phyloP scores from a whole-genome alignment of 352 stramenopile species.

The Pythium folliculosum region DNA sequence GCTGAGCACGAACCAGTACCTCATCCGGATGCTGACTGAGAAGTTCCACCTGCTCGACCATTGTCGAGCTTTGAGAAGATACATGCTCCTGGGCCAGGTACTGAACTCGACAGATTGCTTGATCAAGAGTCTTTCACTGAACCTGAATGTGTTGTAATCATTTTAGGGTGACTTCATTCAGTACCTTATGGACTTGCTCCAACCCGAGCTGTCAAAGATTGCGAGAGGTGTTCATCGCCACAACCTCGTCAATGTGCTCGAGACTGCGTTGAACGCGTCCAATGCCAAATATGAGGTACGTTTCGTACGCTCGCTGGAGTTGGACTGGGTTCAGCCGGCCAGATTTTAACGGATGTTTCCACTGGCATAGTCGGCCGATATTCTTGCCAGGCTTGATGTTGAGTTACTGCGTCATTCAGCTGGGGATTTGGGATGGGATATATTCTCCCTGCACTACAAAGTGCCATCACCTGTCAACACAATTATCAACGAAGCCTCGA shows the following conservation, averaged over 20 bases:
- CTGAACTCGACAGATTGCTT: neutral
- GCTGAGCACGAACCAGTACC: slow-evolving; percentile 82
- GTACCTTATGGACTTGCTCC: slow-evolving; percentile 94
- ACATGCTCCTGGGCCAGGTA: slow-evolving; percentile 97
- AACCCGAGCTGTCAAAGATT: slow-evolving; percentile 89
- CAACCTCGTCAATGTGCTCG: slow-evolving; percentile 93
- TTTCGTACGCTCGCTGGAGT: neutral
- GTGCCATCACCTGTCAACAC: slow-evolving; percentile 85
- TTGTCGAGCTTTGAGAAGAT: slow-evolving; percentile 96
- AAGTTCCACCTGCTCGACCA: slow-evolving; percentile 95
- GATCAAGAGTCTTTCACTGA: neutral
- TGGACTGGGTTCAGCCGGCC: neutral
- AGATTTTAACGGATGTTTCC: neutral
- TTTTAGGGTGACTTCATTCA: slow-evolving; percentile 95
- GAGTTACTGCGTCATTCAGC: slow-evolving; percentile 84
- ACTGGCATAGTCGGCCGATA: slow-evolving; percentile 71
- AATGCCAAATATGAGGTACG: slow-evolving; percentile 95
- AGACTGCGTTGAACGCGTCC: slow-evolving; percentile 93
- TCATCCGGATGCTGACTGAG: slow-evolving; percentile 92
- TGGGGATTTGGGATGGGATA: slow-evolving; percentile 94
- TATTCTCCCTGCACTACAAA: slow-evolving; percentile 92
- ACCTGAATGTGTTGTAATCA: neutral
- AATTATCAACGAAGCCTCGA: slow-evolving; percentile 84
- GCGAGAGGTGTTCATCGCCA: slow-evolving; percentile 94
- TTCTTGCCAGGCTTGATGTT: slow-evolving; percentile 93